These are phyloP conservation scores for Pestalotiopsis sp. DNA, from an alignment of 2,329 filamentous ascomycete genomes.

Conservation along the genomic window DNA sequence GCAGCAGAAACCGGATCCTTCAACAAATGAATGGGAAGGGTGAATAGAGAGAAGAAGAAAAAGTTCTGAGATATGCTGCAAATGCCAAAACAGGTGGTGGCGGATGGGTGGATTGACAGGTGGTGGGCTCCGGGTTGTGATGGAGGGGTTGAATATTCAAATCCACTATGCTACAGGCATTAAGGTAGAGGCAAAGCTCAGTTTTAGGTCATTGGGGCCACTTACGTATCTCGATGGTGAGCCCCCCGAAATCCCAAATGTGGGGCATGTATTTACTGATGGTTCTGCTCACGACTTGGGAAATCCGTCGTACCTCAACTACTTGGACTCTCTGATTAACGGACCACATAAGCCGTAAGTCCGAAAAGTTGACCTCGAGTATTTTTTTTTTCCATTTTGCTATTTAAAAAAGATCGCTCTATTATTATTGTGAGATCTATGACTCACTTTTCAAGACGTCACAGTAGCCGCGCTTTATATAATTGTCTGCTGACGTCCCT, in stretches of 20 bases:
- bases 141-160: conserved; percentile 3
- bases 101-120: not conserved
- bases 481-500: too few species aligned
- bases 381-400: not conserved
- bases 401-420: not conserved
- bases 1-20: conserved; percentile 3
- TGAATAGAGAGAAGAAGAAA: not conserved
- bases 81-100: not conserved
- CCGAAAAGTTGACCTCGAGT: not conserved
- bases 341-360: not conserved
- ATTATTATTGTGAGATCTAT: not conserved
- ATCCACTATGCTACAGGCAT: not conserved
- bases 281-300: not conserved
- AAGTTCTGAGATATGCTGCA: not conserved
- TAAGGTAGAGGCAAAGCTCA: not conserved
- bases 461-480: too few species aligned
- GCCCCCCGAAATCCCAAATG: not conserved
- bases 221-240: too few species aligned
- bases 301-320: not conserved
- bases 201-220: not conserved
- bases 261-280: not conserved
- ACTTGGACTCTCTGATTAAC: not conserved
- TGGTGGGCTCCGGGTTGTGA: not conserved
- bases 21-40: conserved; percentile 8
- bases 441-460: not conserved